Base-by-base conservation (phyloP, 2,329 filamentous ascomycete species). In the Neurospora sp. region DNA sequence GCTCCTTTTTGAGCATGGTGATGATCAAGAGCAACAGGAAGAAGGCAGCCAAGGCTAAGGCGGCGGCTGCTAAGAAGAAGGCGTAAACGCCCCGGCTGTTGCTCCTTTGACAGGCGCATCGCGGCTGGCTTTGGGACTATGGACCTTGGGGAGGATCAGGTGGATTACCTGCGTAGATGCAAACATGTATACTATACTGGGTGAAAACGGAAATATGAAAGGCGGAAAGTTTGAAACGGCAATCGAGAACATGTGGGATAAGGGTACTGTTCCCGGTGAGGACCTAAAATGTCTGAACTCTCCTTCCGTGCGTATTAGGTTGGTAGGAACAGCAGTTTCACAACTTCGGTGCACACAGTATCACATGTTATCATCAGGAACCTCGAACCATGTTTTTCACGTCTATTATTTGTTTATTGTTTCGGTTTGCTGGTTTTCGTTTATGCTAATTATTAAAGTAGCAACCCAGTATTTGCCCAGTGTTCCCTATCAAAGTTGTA, bases 21-120 rank as follows among this genome's bases (percentile, higher is more conserved):
- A 99, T 99, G 96, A 98, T 99, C 83, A 89, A 93, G 80, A 98
- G 95, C 86, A 97, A 97, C 86, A 87, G 91, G 81, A 98, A 98
- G 89, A 97, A 96, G 89, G 93, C 93, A 3, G 90, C 93, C 75
- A 99, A 98, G 87, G 91, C 91, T 73, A 94, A 93, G 82, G 91
- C 91, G 70, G 90, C 91, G 23, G 84, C 85, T 39, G 80, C 82
- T 52, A 93, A 93, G 86, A 97, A 97, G 89, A 96, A 96, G 90
- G 89, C 90, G 72, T 93, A 85, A 28, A 28, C 28, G 28, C 28
- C 28, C 28, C 28, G 28, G 28, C 28, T 28, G 28, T 28, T 28
- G 28, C 28, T 28, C 28, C 28, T 28, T 28, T 28, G 28, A 33
- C 46, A 58, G 23, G 46, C 11, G n/a, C 42, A 46, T 15, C 7